Percentiles rank a stretch among this genome's conserved stretches.
These are phyloP conservation scores for Chlorella vulgaris DNA, from an alignment of 139 green algal genomes.

Conservation along the genomic window DNA sequence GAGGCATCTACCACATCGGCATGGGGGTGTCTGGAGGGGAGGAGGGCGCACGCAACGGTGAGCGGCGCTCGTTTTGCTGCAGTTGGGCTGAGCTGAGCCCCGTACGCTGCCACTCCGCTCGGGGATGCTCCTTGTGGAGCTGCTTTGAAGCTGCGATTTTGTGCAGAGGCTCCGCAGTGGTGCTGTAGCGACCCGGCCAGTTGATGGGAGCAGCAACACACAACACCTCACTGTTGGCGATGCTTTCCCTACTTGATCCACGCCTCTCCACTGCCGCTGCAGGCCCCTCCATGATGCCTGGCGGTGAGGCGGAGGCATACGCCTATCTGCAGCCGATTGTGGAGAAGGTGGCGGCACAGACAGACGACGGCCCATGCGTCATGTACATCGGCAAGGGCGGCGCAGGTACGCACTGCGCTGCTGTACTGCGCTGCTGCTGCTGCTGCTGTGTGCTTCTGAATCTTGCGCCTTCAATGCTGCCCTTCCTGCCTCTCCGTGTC, in stretches of 20 bases:
- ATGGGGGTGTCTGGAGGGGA: conserved; percentile 99
- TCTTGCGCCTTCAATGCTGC: no score
- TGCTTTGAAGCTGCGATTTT: not conserved
- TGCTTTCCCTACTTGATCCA: not conserved
- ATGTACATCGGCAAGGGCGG: conserved; percentile 81
- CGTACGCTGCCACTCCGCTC: not conserved
- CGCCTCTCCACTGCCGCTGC: conserved; percentile 2
- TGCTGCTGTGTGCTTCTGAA: not conserved
- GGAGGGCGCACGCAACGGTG: conserved; percentile 94
- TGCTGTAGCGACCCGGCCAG: no score
- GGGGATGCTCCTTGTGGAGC: not conserved
- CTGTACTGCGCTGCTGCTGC: not conserved
- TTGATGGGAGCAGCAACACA: no score
- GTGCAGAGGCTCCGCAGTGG: no score
- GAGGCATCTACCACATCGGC: conserved; percentile 94
- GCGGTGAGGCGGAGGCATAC: conserved; percentile 90
- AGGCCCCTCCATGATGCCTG: conserved; percentile 97
- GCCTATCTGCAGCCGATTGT: conserved; percentile 87
- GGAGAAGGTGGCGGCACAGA: conserved; percentile 94
- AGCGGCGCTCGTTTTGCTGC: conserved; percentile 18
- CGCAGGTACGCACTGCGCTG: conserved; percentile 6
- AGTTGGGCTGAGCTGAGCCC: not conserved
- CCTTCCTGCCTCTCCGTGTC: no score
- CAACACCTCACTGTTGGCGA: not conserved
- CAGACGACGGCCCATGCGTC: conserved; percentile 94